phyloP scores from a whole-genome alignment of 805 yeast genomes.

The Starmerella apicola region DNA sequence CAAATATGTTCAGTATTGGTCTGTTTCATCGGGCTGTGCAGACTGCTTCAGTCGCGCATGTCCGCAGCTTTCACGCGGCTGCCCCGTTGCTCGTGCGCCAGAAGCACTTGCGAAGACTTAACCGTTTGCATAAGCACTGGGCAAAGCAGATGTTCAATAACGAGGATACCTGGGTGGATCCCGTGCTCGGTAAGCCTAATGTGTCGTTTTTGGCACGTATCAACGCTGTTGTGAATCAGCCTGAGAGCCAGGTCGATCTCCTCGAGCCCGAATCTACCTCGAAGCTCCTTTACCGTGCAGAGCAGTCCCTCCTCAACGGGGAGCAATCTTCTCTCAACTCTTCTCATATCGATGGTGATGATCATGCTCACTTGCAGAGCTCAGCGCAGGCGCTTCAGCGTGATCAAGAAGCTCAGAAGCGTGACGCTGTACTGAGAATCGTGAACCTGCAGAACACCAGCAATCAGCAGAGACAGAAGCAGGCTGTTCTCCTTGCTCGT shows the following conservation, averaged over 20 bases:
- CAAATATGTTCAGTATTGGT: slow-evolving; percentile 1
- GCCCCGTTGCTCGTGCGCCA: slow-evolving; percentile 18
- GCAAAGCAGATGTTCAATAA: slow-evolving; percentile 22
- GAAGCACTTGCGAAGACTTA: slow-evolving; percentile 20
- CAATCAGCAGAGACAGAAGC: slow-evolving; percentile 42
- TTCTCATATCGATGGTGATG: background rate
- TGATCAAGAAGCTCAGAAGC: slow-evolving; percentile 39
- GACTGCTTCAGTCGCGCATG: background rate
- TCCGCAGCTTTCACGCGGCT: slow-evolving; percentile 18
- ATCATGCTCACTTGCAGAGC: background rate
- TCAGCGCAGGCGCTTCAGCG: slow-evolving; percentile 1
- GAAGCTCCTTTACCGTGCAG: slow-evolving; percentile 64
- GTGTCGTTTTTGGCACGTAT: slow-evolving; percentile 61
- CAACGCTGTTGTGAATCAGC: slow-evolving; percentile 52
- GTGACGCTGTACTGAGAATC: slow-evolving; percentile 58
- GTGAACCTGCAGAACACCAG: slow-evolving; percentile 61
- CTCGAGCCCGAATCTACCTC: slow-evolving; percentile 56
- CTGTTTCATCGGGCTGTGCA: background rate
- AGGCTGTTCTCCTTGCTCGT: slow-evolving; percentile 53
- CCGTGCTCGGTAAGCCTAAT: slow-evolving; percentile 62
- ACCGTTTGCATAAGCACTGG: slow-evolving; percentile 24
- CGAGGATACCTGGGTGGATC: slow-evolving; percentile 45
- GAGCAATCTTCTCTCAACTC: background rate
- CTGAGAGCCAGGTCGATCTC: slow-evolving; percentile 48
- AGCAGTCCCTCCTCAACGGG: slow-evolving; percentile 33